A percentile compares a stretch with the other conserved stretches of the same genome.
Evolutionary conservation across 2,329 filamentous ascomycete genomes (phyloP).

Genomic region (Monilinia polystroma): DNA sequence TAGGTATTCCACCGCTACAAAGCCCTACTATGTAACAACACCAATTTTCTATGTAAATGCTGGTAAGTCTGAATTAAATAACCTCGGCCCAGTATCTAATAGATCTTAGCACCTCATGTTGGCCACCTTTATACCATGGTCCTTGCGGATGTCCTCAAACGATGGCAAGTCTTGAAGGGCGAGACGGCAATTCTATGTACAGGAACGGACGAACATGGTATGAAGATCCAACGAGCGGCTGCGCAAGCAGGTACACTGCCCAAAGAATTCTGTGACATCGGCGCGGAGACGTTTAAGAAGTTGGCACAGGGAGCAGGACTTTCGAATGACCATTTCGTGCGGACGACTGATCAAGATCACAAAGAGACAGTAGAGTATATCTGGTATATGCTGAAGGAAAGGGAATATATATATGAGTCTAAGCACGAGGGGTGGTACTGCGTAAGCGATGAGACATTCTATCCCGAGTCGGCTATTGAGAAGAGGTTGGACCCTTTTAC

Average conservation of each 20-base stretch:
- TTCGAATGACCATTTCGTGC: slow-evolving; percentile 81
- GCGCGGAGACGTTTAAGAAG: slow-evolving; percentile 74
- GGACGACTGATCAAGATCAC: slow-evolving; percentile 84
- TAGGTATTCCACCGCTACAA: slow-evolving; percentile 29
- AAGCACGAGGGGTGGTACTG: slow-evolving; percentile 96
- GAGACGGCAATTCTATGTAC: slow-evolving; percentile 74
- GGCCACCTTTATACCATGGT: slow-evolving; percentile 95
- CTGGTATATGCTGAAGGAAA: slow-evolving; percentile 76
- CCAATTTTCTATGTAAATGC: slow-evolving; percentile 99
- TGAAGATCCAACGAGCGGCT: slow-evolving; percentile 93
- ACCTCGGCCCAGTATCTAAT: slow-evolving; percentile 20
- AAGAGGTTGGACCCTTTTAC: slow-evolving; percentile 74
- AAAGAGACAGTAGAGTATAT: slow-evolving; percentile 83
- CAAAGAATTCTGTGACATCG: slow-evolving; percentile 84
- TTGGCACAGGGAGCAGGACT: slow-evolving; percentile 70
- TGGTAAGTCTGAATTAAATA: slow-evolving; percentile 49
- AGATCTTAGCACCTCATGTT: slow-evolving; percentile 75
- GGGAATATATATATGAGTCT: slow-evolving; percentile 76
- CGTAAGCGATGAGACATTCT: slow-evolving; percentile 95
- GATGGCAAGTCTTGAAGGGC: slow-evolving; percentile 80
- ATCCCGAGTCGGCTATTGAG: slow-evolving; percentile 73
- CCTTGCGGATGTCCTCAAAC: slow-evolving; percentile 84
- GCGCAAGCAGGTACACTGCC: slow-evolving; percentile 66
- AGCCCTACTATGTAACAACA: slow-evolving; percentile 93
- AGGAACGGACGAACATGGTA: slow-evolving; percentile 94